Evolutionary conservation across 345 rosid genomes (phyloP).

Genomic region (Balakata baccata): DNA sequence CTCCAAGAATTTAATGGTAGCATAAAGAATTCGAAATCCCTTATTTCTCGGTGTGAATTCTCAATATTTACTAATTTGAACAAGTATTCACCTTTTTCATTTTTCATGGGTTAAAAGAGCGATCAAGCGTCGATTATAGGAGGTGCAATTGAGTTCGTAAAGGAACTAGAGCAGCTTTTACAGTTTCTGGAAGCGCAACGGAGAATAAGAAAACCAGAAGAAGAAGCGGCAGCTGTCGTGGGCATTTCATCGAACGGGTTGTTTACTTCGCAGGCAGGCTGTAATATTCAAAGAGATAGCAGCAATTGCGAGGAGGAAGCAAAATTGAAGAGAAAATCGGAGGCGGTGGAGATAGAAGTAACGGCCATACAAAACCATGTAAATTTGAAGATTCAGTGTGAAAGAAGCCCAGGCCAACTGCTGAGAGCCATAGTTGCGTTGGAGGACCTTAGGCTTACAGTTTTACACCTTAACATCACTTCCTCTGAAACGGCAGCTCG

Average conservation of each 20-base stretch:
- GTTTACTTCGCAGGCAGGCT: background rate
- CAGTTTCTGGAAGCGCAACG: slow-evolving; percentile 57
- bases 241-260: slow-evolving; percentile 27
- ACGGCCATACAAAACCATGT: slow-evolving; percentile 56
- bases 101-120: slow-evolving; percentile 38
- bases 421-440: slow-evolving; percentile 54
- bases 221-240: slow-evolving; percentile 16
- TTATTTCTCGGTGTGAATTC: background rate
- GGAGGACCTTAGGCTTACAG: slow-evolving; percentile 55
- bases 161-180: slow-evolving; percentile 69
- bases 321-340: slow-evolving; percentile 27
- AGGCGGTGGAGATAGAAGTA: slow-evolving; percentile 44
- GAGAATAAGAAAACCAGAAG: slow-evolving; percentile 32
- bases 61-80: background rate
- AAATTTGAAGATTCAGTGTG: slow-evolving; percentile 53
- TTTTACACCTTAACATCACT: slow-evolving; percentile 66
- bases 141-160: slow-evolving; percentile 85
- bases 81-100: background rate
- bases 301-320: slow-evolving; percentile 15
- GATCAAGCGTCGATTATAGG: slow-evolving; percentile 82
- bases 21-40: background rate
- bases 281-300: background rate
- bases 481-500: slow-evolving; percentile 39
- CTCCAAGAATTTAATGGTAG: too few species aligned
- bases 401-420: slow-evolving; percentile 54